Evolutionary conservation across 257 asterid species (phyloP).

Genomic region (Haberlea rhodopensis): DNA sequence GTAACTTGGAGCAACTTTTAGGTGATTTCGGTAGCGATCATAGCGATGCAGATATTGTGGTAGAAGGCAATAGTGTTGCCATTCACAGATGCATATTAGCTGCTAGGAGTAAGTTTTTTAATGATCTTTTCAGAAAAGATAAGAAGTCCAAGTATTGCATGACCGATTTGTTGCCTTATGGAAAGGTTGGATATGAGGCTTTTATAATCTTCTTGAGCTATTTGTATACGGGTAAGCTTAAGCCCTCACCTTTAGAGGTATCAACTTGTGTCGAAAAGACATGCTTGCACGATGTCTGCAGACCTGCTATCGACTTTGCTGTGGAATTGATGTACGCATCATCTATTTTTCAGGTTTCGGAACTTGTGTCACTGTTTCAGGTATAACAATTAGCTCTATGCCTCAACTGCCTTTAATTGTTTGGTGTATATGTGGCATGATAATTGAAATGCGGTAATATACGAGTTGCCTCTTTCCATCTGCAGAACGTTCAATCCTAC

Average conservation of each 20-base stretch:
- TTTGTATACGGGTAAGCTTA: conserved; percentile 67
- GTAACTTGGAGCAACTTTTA: conserved; percentile 47
- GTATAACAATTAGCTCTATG: conserved; percentile 26
- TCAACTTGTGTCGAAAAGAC: conserved; percentile 56
- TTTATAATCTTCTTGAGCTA: conserved; percentile 52
- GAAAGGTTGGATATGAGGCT: conserved; percentile 64
- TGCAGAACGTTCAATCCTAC: too few species aligned
- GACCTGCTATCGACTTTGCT: conserved; percentile 57
- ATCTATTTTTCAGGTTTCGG: conserved; percentile 50
- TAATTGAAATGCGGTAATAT: neutral
- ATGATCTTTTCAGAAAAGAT: conserved; percentile 40
- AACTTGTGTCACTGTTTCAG: conserved; percentile 69
- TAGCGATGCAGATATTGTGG: conserved; percentile 56
- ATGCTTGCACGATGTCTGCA: conserved; percentile 60
- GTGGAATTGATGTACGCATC: conserved; percentile 74
- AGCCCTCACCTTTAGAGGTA: conserved; percentile 50
- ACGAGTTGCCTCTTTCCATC: too few species aligned
- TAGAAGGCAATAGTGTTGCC: conserved; percentile 48
- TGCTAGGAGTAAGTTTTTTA: conserved; percentile 52
- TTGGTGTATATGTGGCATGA: neutral
- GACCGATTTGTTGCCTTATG: conserved; percentile 55
- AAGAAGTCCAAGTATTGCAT: conserved; percentile 43
- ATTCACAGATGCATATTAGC: conserved; percentile 71
- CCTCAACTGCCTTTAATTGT: neutral
- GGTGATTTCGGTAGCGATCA: conserved; percentile 39